Conservation (phyloP, 345 rosid genomes). For the Brassica rapa region DNA sequence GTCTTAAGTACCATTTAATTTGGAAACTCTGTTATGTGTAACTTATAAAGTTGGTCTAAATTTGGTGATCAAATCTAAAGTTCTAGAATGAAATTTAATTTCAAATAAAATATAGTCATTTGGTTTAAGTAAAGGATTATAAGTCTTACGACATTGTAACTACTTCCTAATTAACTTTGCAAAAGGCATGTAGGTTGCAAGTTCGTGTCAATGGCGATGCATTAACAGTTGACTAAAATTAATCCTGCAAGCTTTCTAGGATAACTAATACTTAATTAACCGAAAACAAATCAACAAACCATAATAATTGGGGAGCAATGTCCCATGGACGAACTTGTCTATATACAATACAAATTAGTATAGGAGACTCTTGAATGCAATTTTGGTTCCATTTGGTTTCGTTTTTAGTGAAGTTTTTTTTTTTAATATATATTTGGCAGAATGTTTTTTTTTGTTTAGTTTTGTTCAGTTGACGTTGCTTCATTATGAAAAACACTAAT, state of each 20-base stretch:
- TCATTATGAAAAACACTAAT: background rate
- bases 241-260: background rate
- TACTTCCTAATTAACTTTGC: background rate
- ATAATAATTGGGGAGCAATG: background rate
- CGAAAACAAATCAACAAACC: constrained; percentile 1
- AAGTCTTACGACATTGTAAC: background rate
- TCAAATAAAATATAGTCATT: background rate
- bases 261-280: background rate
- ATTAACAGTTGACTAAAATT: no score
- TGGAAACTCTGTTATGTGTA: background rate
- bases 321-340: background rate
- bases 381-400: constrained; percentile 9
- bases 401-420: background rate
- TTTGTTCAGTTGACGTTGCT: background rate
- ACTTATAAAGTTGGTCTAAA: background rate
- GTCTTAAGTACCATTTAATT: background rate
- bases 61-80: background rate
- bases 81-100: background rate
- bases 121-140: background rate
- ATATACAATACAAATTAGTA: background rate
- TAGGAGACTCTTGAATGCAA: constrained; percentile 1
- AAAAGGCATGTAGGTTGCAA: constrained; percentile 1
- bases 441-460: background rate
- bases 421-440: background rate
- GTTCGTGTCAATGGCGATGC: background rate